These are phyloP conservation scores for Blastomyces gilchristii DNA, from an alignment of 2,329 filamentous ascomycete species.

Conservation along the genomic window DNA sequence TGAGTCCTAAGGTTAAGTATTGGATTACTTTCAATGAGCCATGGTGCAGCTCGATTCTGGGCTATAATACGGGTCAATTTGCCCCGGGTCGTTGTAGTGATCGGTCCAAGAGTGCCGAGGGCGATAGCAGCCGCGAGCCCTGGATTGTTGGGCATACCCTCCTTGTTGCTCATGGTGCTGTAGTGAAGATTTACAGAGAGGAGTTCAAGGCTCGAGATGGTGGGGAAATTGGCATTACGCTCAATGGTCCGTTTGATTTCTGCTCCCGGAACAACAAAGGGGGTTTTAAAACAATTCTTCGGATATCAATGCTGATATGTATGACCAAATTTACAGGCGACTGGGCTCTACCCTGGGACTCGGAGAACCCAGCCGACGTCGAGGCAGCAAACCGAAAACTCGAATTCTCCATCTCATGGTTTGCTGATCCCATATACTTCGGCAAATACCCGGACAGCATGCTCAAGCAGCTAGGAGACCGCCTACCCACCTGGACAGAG, in stretches of 20 bases:
- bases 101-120: slow-evolving; percentile 57
- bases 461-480: slow-evolving; percentile 66
- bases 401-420: slow-evolving; percentile 82
- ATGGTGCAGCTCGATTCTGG: slow-evolving; percentile 72
- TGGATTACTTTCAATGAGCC: slow-evolving; percentile 92
- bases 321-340: slow-evolving; percentile 45
- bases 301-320: neutral
- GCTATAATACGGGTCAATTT: slow-evolving; percentile 62
- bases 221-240: slow-evolving; percentile 75
- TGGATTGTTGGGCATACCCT: slow-evolving; percentile 77
- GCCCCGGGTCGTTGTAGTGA: slow-evolving; percentile 76
- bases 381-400: slow-evolving; percentile 71
- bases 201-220: slow-evolving; percentile 64
- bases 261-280: neutral
- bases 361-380: slow-evolving; percentile 61
- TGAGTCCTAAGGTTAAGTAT: slow-evolving; percentile 65
- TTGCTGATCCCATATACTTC: slow-evolving; percentile 76
- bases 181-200: slow-evolving; percentile 71
- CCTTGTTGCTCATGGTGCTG: slow-evolving; percentile 66
- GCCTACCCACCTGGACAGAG: slow-evolving; percentile 62
- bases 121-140: slow-evolving; percentile 68
- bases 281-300: neutral
- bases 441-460: slow-evolving; percentile 77
- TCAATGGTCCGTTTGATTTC: slow-evolving; percentile 52
- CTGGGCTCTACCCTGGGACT: slow-evolving; percentile 72